Evolutionary conservation across 441 rosid species (phyloP), one percentile per base, ranked within the genome.

Genomic region (Raphanus hybrid): DNA sequence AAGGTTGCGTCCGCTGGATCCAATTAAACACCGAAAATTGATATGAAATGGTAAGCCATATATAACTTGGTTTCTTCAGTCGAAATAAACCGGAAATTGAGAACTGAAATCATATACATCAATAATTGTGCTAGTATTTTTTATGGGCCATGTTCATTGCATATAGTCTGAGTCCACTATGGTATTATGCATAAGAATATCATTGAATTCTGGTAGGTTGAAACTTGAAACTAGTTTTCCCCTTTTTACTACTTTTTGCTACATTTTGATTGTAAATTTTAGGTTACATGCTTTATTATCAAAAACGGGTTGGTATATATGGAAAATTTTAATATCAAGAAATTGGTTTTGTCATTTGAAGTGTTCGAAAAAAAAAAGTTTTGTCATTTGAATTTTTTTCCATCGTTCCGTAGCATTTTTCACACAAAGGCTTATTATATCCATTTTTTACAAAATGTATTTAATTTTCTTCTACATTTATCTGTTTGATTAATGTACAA

Each of bases 1-100:
- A 69, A 54, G 34, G 64, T 69, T 63, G 70, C 79, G 70, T 69
- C 75, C 58, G 34, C 54, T 10, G 12, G 63, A 10, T 60, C 26
- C 1, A 43, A 3, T 43, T 43, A 43, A 3, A 11, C 3, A 11
- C 50, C 48, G 48, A 11, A 43, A 10, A 43, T 43, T 43, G 48
- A 43, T 41, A 41, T 41, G 48, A 10, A 41, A 41, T 3, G 48
- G 48, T 41, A 9, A 41, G 12, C 48, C 14, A 43, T 41, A 43
- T 43, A 11, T 43, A 52, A 14, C 8, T 52, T 52, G 58, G 58
- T 52, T 15, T 52, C 20, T 43, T 11, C 50, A 43, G 14, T 43
- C 50, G 50, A 43, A 43, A 43, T 43, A 11, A 43, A 43, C 50
- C 50, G 50, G 50, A 43, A 43, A 43, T 43, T 3, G 50, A 43